A percentile compares a stretch with the other conserved stretches of the same genome.
Evolutionary conservation across 1,284 basidiomycete species (phyloP).

Genomic region (Takashimella koratensis): DNA sequence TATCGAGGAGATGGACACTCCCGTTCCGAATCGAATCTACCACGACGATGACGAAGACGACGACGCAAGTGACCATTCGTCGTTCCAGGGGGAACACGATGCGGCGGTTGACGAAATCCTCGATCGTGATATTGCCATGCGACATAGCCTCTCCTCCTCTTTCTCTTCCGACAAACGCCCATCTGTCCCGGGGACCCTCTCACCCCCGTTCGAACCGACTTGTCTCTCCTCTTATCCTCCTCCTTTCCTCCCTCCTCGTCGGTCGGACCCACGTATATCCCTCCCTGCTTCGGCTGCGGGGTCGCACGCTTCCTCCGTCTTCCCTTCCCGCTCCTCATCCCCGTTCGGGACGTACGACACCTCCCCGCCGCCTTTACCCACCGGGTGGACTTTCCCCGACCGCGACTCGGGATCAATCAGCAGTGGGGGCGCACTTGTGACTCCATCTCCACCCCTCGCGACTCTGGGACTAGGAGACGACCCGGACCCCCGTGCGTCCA

Average conservation of each 20-base stretch:
- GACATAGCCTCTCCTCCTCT: not conserved
- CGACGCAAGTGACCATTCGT: not conserved
- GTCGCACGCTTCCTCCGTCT: not conserved
- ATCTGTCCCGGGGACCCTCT: not conserved
- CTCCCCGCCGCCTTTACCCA: not conserved
- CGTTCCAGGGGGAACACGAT: not conserved
- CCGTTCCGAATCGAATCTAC: not conserved
- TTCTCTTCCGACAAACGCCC: not conserved
- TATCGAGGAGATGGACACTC: constrained; percentile 13
- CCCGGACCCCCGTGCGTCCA: too few relatives aligned
- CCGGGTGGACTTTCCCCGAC: too few relatives aligned
- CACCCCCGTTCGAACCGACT: not conserved
- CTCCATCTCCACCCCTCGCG: too few relatives aligned
- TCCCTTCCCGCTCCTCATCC: not conserved
- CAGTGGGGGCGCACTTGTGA: too few relatives aligned
- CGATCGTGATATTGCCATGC: not conserved
- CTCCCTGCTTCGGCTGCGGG: constrained; percentile 4
- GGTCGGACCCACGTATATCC: constrained; percentile 2
- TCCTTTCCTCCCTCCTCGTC: not conserved
- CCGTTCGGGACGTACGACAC: too few relatives aligned
- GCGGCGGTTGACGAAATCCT: not conserved
- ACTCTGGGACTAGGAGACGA: too few relatives aligned
- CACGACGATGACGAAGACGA: not conserved
- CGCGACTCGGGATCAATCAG: too few relatives aligned
- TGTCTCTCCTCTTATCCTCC: not conserved